Percentiles rank a stretch among this genome's conserved stretches.
Evolutionary conservation across 23 red algal genomes (phyloP).

Genomic region (Gracilaria domingensis): DNA sequence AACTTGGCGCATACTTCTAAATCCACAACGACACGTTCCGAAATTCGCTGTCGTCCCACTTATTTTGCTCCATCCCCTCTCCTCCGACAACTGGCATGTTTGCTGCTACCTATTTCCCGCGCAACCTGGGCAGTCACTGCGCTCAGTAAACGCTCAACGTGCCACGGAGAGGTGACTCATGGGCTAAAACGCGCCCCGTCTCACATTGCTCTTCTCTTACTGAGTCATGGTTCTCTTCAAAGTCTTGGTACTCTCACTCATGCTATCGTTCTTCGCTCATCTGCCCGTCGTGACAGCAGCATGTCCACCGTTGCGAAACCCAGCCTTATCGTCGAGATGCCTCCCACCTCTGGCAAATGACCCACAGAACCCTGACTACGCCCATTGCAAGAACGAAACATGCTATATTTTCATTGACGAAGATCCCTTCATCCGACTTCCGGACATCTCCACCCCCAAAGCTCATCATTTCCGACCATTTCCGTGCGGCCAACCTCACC

Average conservation of each 20-base stretch:
- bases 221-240: background rate
- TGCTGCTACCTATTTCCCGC: background rate
- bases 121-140: background rate
- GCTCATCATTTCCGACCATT: constrained; percentile 35
- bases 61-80: no score
- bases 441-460: background rate
- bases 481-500: constrained; percentile 5
- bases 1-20: background rate
- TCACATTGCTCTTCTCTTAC: background rate
- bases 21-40: no score
- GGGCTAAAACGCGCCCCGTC: background rate
- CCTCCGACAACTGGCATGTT: background rate
- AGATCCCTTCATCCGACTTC: constrained; percentile 35
- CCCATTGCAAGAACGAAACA: constrained; percentile 37
- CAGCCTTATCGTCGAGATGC: background rate
- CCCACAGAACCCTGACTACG: constrained; percentile 11
- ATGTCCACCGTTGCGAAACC: background rate
- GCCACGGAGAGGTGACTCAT: background rate
- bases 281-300: background rate
- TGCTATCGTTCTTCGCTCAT: background rate
- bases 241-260: background rate
- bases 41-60: no score
- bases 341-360: background rate
- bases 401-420: constrained; percentile 48
- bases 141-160: background rate